These are phyloP conservation scores for Arxiozyma slooffiae DNA, from an alignment of 1,139 yeast species.

Conservation along the genomic window DNA sequence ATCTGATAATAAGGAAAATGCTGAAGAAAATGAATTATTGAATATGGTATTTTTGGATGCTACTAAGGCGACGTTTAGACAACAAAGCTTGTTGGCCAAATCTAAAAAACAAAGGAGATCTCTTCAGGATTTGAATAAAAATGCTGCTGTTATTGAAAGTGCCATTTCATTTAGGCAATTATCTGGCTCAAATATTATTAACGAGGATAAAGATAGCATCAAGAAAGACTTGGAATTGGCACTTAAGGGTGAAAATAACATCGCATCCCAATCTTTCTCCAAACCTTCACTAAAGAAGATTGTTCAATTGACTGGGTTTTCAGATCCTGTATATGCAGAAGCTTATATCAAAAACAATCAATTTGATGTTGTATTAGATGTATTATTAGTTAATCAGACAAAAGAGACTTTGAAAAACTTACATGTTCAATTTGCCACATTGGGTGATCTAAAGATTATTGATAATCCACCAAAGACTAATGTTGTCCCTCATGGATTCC, in stretches of 20 bases:
- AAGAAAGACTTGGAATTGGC: conserved; percentile 45
- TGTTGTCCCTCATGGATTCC: conserved; percentile 94
- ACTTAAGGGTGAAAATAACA: conserved; percentile 40
- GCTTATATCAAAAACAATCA: conserved; percentile 93
- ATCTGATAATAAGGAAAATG: conserved; percentile 35
- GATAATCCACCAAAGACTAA: conserved; percentile 91
- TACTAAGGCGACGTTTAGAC: conserved; percentile 72
- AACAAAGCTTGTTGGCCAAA: conserved; percentile 44
- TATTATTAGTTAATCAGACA: conserved; percentile 89
- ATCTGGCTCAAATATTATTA: conserved; percentile 39
- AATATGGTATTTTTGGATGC: conserved; percentile 77
- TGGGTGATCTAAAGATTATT: conserved; percentile 91
- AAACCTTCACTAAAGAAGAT: conserved; percentile 74
- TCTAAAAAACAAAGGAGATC: conserved; percentile 46
- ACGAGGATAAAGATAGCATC: conserved; percentile 32
- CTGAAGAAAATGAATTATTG: conserved; percentile 38
- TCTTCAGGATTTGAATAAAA: conserved; percentile 53
- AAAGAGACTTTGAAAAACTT: conserved; percentile 81
- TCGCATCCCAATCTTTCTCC: conserved; percentile 45
- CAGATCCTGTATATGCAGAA: conserved; percentile 97
- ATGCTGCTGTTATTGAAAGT: conserved; percentile 77
- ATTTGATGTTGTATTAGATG: conserved; percentile 91
- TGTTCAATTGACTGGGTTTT: conserved; percentile 89
- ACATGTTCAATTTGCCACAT: conserved; percentile 89
- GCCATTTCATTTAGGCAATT: conserved; percentile 78